phyloP scores from a whole-genome alignment of 345 rosid species.

The Microcos paniculata region DNA sequence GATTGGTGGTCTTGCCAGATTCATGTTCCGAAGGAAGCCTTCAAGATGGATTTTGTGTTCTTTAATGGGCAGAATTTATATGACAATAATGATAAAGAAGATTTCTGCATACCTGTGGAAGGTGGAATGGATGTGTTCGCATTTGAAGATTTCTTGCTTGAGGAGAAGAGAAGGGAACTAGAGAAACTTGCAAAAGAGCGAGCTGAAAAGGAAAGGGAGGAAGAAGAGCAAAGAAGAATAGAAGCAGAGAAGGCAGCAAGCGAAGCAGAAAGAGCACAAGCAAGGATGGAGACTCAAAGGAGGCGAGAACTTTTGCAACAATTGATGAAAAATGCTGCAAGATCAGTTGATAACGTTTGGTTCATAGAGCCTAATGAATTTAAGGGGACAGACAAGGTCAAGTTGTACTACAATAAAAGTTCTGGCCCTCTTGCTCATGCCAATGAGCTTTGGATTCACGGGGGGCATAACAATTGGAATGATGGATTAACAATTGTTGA shows the following conservation, averaged over 20 bases:
- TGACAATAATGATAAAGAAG: conserved; percentile 73
- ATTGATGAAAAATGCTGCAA: conserved; percentile 49
- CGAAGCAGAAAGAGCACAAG: conserved; percentile 78
- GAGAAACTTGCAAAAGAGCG: conserved; percentile 74
- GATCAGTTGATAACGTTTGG: conserved; percentile 58
- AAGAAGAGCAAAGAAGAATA: conserved; percentile 66
- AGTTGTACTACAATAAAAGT: conserved; percentile 61
- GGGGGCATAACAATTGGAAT: conserved; percentile 82
- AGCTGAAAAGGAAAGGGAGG: conserved; percentile 72
- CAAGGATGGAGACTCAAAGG: conserved; percentile 59
- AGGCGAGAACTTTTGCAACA: conserved; percentile 42
- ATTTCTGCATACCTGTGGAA: conserved; percentile 67
- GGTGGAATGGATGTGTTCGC: conserved; percentile 68
- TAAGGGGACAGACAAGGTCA: conserved; percentile 54
- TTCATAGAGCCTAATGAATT: conserved; percentile 66
- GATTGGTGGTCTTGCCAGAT: conserved; percentile 91
- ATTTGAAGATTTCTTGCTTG: conserved; percentile 84
- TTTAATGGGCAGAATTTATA: conserved; percentile 70
- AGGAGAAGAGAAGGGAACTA: conserved; percentile 76
- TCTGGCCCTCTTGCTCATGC: conserved; percentile 73
- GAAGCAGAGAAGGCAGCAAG: conserved; percentile 72
- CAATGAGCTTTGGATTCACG: conserved; percentile 84
- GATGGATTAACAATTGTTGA: conserved; percentile 65
- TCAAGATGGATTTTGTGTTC: conserved; percentile 87
- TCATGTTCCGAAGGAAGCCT: conserved; percentile 85